Base-by-base conservation (phyloP, 371 early-diverging fungal species). In the Rhizopus arrhizus region DNA sequence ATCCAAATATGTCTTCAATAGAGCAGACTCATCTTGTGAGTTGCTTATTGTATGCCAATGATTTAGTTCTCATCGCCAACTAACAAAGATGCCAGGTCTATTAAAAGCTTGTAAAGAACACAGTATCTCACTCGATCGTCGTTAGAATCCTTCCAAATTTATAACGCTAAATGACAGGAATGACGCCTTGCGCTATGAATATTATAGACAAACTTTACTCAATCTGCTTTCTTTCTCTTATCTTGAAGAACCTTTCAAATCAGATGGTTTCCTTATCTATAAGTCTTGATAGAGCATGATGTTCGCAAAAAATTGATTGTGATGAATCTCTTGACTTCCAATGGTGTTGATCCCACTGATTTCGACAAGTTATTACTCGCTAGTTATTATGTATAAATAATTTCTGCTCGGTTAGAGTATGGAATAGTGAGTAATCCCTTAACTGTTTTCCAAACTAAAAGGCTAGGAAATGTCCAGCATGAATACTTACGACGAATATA, bases 361-460 rank as follows among this genome's bases (percentile, higher is more conserved):
- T n/a, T n/a, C n/a, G n/a, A n/a, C n/a, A 4, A 35, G 52, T 8
- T 52, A 34, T 35, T 9, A 13, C 13, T 11, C 5, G 5, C 55
- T 59, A 42, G 54, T 28, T 33, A 54, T 6, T 59, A 54, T 42
- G 13, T 41, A 5, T 54, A 57, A n/a, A 53, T 65, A 16, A 51
- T 59, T 38, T 56, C 60, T 8, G 38, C 65, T 0, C 42, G 59
- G 34, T 28, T 65, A 9, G 65, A 59, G 35, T 65, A 65, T 22
- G 65, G 56, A 16, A 50, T 65, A 16, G 65, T 56, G 31, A 61
- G 53, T 46, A 54, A 16, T 16, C 45, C 35, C 5, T n/a, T 61
- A 12, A 48, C 49, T n/a, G 29, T 42, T 12, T 43, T 13, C 22
- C 47, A 29, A n/a, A 12, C 22, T 6, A 15, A 54, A 33, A 29